phyloP scores from a whole-genome alignment of 495 filamentous ascomycete genomes.

The Xylaria castorea region DNA sequence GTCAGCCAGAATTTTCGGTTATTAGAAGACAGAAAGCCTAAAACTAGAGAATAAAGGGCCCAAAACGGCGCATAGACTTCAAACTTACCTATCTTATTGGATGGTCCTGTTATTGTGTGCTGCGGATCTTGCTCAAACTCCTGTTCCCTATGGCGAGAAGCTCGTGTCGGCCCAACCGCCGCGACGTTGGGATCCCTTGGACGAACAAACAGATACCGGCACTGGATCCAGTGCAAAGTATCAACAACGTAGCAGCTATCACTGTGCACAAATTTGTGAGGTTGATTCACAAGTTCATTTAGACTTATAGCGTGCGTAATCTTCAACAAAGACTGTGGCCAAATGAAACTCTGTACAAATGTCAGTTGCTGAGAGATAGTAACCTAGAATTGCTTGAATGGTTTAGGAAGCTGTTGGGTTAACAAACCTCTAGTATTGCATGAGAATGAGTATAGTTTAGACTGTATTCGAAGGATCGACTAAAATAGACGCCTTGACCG shows the following conservation, averaged over 20 bases:
- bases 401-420: background rate
- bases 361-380: background rate
- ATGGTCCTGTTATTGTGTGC: conserved; percentile 10
- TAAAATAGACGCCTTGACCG: conserved; percentile 86
- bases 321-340: conserved; percentile 70
- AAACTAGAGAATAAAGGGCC: background rate
- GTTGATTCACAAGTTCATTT: conserved; percentile 86
- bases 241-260: conserved; percentile 74
- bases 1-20: background rate
- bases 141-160: background rate
- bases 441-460: conserved; percentile 54
- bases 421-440: background rate
- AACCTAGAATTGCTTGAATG: background rate
- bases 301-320: conserved; percentile 70
- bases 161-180: background rate
- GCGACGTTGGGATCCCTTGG: background rate
- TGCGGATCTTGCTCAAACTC: conserved; percentile 34
- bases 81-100: background rate
- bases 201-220: conserved; percentile 81
- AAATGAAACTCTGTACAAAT: conserved; percentile 39
- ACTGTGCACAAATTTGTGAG: conserved; percentile 62
- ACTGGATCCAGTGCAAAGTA: conserved; percentile 88
- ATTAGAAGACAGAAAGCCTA: background rate
- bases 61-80: background rate
- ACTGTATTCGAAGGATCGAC: conserved; percentile 63